These are phyloP conservation scores for Tympanopsis confertula DNA, from an alignment of 2,329 filamentous ascomycete genomes.

Conservation along the genomic window DNA sequence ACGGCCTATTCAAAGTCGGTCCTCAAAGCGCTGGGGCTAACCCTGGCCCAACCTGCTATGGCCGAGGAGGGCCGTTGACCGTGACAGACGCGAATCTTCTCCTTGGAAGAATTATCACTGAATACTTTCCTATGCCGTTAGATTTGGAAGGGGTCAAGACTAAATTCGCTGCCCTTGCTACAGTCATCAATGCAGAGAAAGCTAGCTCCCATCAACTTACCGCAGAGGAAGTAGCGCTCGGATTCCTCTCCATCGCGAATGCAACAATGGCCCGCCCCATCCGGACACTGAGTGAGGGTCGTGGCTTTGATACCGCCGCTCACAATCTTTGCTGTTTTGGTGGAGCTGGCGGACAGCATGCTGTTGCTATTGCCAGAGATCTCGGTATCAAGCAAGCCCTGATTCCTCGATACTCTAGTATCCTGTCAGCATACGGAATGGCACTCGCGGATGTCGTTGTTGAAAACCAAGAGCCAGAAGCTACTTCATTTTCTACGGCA, in stretches of 20 bases:
- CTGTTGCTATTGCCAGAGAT: slow-evolving; percentile 26
- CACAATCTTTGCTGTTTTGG: slow-evolving; percentile 15
- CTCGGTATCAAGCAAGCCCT: slow-evolving; percentile 28
- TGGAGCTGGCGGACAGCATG: slow-evolving; percentile 28
- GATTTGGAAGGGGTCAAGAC: slow-evolving; percentile 48
- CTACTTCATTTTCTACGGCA: slow-evolving; percentile 11
- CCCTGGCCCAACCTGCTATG: slow-evolving; percentile 54
- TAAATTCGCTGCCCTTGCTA: slow-evolving; percentile 17
- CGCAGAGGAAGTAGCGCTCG: slow-evolving; percentile 12
- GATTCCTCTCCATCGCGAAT: slow-evolving; percentile 14
- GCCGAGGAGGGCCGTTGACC: slow-evolving; percentile 49
- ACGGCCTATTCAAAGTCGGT: slow-evolving; percentile 54
- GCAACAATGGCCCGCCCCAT: slow-evolving; percentile 16
- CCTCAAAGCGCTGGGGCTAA: slow-evolving; percentile 53
- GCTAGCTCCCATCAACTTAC: slow-evolving; percentile 5
- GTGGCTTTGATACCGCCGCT: slow-evolving; percentile 9
- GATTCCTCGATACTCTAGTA: slow-evolving; percentile 30
- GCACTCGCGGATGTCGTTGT: slow-evolving; percentile 30
- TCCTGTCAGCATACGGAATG: slow-evolving; percentile 33
- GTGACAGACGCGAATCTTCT: slow-evolving; percentile 55
- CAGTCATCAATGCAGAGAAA: slow-evolving; percentile 13
- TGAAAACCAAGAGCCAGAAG: slow-evolving; percentile 22
- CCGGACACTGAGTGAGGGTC: slow-evolving; percentile 13
- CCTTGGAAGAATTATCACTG: slow-evolving; percentile 36
- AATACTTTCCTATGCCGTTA: slow-evolving; percentile 55